A percentile compares a stretch with the other conserved stretches of the same genome.
These are phyloP conservation scores for Echinochloa phyllopogon DNA, from an alignment of 176 grass and related monocot genomes.

Conservation along the genomic window DNA sequence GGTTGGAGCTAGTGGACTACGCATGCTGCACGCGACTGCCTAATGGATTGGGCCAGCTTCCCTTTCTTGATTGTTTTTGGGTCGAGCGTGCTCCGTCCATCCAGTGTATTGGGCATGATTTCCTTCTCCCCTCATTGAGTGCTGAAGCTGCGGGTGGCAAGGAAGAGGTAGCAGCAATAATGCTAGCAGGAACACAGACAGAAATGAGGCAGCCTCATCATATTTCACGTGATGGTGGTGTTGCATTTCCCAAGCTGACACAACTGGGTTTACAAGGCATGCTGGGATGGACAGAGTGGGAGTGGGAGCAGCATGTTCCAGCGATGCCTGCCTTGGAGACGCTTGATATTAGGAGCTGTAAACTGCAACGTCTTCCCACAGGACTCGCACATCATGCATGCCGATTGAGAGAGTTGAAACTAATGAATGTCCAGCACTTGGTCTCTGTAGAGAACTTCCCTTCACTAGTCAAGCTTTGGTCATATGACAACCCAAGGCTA, in stretches of 20 bases:
- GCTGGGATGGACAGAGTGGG: conserved; percentile 27
- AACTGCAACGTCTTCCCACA: conserved; percentile 12
- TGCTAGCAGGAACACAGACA: neutral
- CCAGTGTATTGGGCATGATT: neutral
- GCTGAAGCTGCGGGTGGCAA: neutral
- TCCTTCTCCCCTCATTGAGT: neutral
- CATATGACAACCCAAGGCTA: neutral
- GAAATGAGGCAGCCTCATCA: neutral
- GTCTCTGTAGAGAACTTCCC: conserved; percentile 27
- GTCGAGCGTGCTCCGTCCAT: neutral
- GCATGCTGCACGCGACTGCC: conserved; percentile 28
- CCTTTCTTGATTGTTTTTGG: neutral
- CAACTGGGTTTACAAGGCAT: neutral
- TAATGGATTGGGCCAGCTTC: conserved; percentile 32
- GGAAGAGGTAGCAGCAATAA: neutral
- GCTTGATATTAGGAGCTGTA: neutral
- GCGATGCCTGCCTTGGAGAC: neutral
- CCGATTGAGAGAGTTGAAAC: neutral
- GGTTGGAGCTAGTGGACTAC: neutral
- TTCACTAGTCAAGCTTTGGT: neutral
- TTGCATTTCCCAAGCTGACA: conserved; percentile 26
- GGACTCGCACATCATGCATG: conserved; percentile 6
- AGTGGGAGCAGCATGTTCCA: conserved; percentile 7
- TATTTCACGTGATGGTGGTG: no score
- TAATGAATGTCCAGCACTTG: neutral